Evolutionary conservation across 108 stramenopile genomes (phyloP), one percentile per base, ranked within the genome.

Genomic region (Cyclotella distinguenda): DNA sequence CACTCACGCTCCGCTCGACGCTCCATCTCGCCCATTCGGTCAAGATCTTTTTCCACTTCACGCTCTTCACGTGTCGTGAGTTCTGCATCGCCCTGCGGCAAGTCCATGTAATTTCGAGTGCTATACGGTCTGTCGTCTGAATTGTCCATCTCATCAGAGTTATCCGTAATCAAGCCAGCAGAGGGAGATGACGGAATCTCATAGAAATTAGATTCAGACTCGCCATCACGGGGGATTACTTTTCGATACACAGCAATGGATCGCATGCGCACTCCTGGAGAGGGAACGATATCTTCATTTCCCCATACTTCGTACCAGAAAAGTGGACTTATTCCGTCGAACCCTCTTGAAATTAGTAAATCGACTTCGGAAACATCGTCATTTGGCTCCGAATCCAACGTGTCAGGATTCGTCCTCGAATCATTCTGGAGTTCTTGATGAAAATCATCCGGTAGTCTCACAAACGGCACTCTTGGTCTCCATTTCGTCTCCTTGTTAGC

Each of bases 321-420:
- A 18, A 89, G 64, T 21, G 91, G 91, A 12, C 84, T 85, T n/a
- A 93, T 93, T 1, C 91, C 91, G 64, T 93, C 89, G 16, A 68
- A 46, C 47, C 72, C 77, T 71, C 61, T 74, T 9, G 67, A 43
- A 19, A 78, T 40, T 21, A 25, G 60, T 26, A 60, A 42, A 13
- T 61, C 43, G 5, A 56, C 21, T 38, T 18, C 2, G 4, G 23
- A 2, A 19, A 22, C 25, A 1, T 48, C 10, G 2, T 2, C 84
- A 84, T 26, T 87, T 84, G 48, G 85, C 72, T 15, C 82, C 78
- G 18, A 74, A 49, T 31, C 25, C 40, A 46, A 52, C 26, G 34
- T 36, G 19, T 34, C 51, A 70, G 7, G 45, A 44, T 32, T 57
- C 70, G 40, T 65, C 65, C 26, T 78, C 63, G 9, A 3, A 35